Conservation (phyloP, 1,284 basidiomycete species). For the Chalciporus sp. region DNA sequence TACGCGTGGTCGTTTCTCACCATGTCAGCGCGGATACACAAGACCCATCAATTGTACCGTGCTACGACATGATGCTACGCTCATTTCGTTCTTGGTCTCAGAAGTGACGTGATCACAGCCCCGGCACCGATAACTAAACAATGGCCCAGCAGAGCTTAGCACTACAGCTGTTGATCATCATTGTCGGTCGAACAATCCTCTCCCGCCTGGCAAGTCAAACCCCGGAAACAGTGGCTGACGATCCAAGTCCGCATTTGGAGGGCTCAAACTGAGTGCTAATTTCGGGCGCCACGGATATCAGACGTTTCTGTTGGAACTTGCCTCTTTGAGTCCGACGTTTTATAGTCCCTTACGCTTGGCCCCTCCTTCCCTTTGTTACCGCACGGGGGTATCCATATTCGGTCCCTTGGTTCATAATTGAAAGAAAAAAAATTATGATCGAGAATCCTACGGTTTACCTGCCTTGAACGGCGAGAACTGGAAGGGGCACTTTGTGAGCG, state of each 20-base stretch:
- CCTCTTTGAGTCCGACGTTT: slow-evolving; percentile 20
- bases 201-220: neutral
- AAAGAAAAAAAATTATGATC: neutral
- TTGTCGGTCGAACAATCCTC: slow-evolving; percentile 2
- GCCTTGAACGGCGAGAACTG: slow-evolving; percentile 7
- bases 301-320: slow-evolving; percentile 33
- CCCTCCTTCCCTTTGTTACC: slow-evolving; percentile 5
- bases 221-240: neutral
- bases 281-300: slow-evolving; percentile 22
- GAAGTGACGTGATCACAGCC: slow-evolving; percentile 23
- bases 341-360: slow-evolving; percentile 5
- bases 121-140: slow-evolving; percentile 17
- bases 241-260: slow-evolving; percentile 19
- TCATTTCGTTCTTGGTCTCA: slow-evolving; percentile 12
- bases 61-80: neutral
- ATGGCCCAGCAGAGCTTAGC: neutral
- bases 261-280: slow-evolving; percentile 22
- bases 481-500: neutral
- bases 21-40: slow-evolving; percentile 8
- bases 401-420: slow-evolving; percentile 5
- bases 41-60: neutral
- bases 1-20: slow-evolving; percentile 10
- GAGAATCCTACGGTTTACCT: neutral
- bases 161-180: slow-evolving; percentile 17
- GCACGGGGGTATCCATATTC: slow-evolving; percentile 1